phyloP scores from a whole-genome alignment of 108 stramenopile species.

The Cylindrotheca fusiformis region DNA sequence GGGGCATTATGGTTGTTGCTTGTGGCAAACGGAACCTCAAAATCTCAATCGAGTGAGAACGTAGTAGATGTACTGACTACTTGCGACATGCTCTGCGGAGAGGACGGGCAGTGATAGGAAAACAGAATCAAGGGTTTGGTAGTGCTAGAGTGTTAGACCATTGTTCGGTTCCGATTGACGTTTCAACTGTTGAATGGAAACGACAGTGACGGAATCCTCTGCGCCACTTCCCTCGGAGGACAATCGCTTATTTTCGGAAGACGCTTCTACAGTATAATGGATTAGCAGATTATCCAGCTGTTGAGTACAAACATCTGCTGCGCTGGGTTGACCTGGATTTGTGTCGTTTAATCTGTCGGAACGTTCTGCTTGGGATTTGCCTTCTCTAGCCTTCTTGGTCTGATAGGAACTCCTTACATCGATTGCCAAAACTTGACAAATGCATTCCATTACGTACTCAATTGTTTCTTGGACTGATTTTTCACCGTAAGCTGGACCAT shows the following conservation, averaged over 20 bases:
- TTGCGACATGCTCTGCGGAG: too few relatives aligned
- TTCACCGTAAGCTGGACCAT: constrained; percentile 54
- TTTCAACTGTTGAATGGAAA: constrained; percentile 22
- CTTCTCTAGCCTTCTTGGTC: constrained; percentile 70
- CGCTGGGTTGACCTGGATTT: background rate
- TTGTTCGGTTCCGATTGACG: background rate
- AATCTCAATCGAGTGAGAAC: too few relatives aligned
- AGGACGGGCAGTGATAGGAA: too few relatives aligned
- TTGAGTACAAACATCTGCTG: constrained; percentile 53
- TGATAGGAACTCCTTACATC: constrained; percentile 82
- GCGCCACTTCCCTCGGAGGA: constrained; percentile 48
- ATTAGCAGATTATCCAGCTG: constrained; percentile 81
- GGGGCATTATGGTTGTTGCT: too few relatives aligned
- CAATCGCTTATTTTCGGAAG: background rate
- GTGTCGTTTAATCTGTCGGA: constrained; percentile 45
- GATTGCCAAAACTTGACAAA: constrained; percentile 68
- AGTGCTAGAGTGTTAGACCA: too few relatives aligned
- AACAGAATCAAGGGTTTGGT: too few relatives aligned
- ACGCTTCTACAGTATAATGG: constrained; percentile 46
- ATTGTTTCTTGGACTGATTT: constrained; percentile 37
- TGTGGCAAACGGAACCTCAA: too few relatives aligned
- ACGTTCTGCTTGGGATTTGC: constrained; percentile 78
- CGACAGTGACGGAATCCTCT: constrained; percentile 56
- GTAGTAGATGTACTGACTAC: too few relatives aligned
- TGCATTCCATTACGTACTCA: constrained; percentile 36